Conservation (phyloP, 2,329 filamentous ascomycete species). For the Colletotrichum sp. region DNA sequence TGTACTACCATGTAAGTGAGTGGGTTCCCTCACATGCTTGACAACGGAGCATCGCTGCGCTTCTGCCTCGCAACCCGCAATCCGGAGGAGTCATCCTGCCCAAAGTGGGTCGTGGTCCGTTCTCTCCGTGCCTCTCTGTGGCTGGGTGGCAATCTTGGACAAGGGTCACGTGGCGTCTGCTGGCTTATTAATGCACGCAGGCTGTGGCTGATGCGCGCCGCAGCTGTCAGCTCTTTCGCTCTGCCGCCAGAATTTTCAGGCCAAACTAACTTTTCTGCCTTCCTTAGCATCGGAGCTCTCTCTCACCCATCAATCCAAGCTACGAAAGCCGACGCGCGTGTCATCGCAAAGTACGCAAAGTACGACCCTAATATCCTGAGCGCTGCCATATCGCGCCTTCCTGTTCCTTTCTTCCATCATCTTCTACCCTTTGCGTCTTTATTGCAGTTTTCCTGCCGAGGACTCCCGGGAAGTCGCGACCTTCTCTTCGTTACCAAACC, state of each 20-base stretch:
- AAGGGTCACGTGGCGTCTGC: background rate
- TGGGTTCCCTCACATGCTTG: constrained; percentile 7
- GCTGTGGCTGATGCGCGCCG: constrained; percentile 4
- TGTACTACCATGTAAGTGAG: background rate
- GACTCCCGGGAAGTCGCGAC: background rate
- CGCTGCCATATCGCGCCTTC: background rate
- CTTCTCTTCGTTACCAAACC: background rate
- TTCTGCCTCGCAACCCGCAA: background rate
- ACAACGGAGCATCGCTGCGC: background rate
- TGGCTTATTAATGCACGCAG: background rate
- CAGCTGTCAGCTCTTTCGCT: background rate
- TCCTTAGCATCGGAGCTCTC: constrained; percentile 7
- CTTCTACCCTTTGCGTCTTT: background rate
- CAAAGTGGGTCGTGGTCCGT: background rate
- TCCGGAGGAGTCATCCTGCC: background rate
- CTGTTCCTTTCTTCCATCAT: background rate
- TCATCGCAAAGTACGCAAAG: constrained; percentile 11
- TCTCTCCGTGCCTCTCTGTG: background rate
- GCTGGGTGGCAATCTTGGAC: background rate
- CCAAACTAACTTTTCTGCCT: constrained; percentile 15
- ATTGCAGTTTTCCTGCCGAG: background rate
- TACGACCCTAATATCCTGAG: background rate
- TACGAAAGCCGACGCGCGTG: constrained; percentile 2
- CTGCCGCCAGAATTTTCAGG: constrained; percentile 18
- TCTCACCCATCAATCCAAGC: background rate